A percentile compares a stretch with the other conserved stretches of the same genome.
These are phyloP conservation scores for Dactylellina cionopaga DNA, from an alignment of 2,329 filamentous ascomycete species.

Conservation along the genomic window DNA sequence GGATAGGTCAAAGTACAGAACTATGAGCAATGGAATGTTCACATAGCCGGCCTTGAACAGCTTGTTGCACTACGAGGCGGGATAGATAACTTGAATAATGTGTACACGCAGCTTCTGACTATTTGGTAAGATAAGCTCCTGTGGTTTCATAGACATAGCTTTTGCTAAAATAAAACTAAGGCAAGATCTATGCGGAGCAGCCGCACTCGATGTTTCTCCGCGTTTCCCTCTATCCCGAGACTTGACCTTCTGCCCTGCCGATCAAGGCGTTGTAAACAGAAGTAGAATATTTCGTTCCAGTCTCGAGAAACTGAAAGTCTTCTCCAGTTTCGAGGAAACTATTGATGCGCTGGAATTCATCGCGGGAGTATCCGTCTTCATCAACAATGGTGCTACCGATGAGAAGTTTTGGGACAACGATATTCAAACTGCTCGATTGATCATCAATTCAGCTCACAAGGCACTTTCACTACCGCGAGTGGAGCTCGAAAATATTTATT, in stretches of 20 bases:
- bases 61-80: constrained; percentile 18
- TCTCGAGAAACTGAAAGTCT: constrained; percentile 3
- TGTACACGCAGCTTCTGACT: constrained; percentile 10
- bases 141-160: background rate
- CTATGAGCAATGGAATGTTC: constrained; percentile 22
- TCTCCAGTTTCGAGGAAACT: constrained; percentile 3
- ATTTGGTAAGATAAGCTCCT: constrained; percentile 14
- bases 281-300: constrained; percentile 14
- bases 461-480: constrained; percentile 15
- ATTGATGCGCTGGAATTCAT: constrained; percentile 13
- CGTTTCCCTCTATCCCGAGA: constrained; percentile 15
- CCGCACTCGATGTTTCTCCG: constrained; percentile 3
- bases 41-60: constrained; percentile 14
- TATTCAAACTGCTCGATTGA: constrained; percentile 17
- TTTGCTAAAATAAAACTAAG: constrained; percentile 14
- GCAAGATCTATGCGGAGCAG: constrained; percentile 25
- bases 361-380: constrained; percentile 6
- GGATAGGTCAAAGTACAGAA: constrained; percentile 19
- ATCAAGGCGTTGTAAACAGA: constrained; percentile 1
- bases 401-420: constrained; percentile 23
- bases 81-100: constrained; percentile 14
- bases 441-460: constrained; percentile 10
- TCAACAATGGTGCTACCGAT: constrained; percentile 10
- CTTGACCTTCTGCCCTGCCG: background rate
- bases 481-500: constrained; percentile 10